These are phyloP conservation scores for Phialophora expanda DNA, from an alignment of 2,329 filamentous ascomycete genomes.

Conservation along the genomic window DNA sequence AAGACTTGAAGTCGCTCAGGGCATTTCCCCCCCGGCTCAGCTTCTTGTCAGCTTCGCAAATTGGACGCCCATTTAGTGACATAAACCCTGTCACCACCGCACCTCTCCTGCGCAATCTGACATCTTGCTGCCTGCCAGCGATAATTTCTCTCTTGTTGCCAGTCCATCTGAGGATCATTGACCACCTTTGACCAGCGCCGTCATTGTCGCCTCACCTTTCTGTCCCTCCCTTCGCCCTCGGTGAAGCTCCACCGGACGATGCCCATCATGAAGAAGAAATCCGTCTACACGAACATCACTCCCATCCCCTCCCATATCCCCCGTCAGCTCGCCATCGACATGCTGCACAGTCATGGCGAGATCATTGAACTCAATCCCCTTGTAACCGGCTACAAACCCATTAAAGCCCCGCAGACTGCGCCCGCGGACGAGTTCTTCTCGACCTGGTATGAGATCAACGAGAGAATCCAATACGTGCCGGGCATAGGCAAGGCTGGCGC, in stretches of 20 bases:
- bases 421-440: conserved; percentile 72
- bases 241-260: neutral
- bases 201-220: neutral
- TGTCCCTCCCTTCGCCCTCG: neutral
- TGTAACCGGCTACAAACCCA: conserved; percentile 71
- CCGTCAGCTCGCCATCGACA: conserved; percentile 71
- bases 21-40: conserved; percentile 14
- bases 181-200: neutral
- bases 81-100: conserved; percentile 19
- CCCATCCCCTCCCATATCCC: conserved; percentile 72
- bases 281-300: conserved; percentile 59
- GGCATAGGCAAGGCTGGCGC: conserved; percentile 49
- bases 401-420: conserved; percentile 69
- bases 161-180: neutral
- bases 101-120: conserved; percentile 19
- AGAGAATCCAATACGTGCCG: conserved; percentile 76
- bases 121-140: conserved; percentile 17
- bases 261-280: conserved; percentile 34
- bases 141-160: neutral
- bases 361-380: conserved; percentile 91
- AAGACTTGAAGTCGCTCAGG: conserved; percentile 9
- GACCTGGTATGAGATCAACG: conserved; percentile 78
- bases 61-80: conserved; percentile 13
- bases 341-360: conserved; percentile 75
- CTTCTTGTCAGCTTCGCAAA: conserved; percentile 25